A percentile compares a stretch with the other conserved stretches of the same genome.
Evolutionary conservation across 1,139 yeast species (phyloP).

Genomic region (Hansenula anomala): DNA sequence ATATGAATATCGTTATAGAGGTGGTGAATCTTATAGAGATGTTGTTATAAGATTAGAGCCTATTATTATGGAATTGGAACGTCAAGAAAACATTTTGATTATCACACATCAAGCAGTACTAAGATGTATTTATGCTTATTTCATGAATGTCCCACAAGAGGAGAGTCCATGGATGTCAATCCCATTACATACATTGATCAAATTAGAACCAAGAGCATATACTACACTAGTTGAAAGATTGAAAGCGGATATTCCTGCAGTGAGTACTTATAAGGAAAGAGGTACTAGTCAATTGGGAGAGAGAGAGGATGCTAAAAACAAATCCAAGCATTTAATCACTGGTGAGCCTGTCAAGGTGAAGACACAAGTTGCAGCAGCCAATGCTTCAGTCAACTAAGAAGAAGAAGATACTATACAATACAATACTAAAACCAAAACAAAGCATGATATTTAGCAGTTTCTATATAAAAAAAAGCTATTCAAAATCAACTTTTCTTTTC

Average conservation of each 20-base stretch:
- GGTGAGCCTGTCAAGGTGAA: slow-evolving; percentile 24
- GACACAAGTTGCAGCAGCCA: background rate
- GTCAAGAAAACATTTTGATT: slow-evolving; percentile 92
- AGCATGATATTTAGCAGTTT: too few relatives aligned
- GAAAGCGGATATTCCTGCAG: slow-evolving; percentile 96
- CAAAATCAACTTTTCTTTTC: too few relatives aligned
- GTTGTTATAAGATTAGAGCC: slow-evolving; percentile 94
- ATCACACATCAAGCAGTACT: slow-evolving; percentile 98
- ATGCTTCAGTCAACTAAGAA: background rate
- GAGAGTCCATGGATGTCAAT: slow-evolving; percentile 99
- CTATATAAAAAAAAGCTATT: too few relatives aligned
- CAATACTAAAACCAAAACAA: too few relatives aligned
- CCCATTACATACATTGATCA: slow-evolving; percentile 90
- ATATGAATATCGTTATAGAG: slow-evolving; percentile 91
- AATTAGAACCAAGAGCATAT: slow-evolving; percentile 91
- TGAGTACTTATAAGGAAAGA: slow-evolving; percentile 90
- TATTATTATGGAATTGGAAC: slow-evolving; percentile 94
- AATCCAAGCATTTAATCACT: slow-evolving; percentile 27
- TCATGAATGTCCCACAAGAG: slow-evolving; percentile 97
- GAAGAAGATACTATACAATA: too few relatives aligned
- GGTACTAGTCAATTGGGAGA: slow-evolving; percentile 84
- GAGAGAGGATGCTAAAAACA: slow-evolving; percentile 22
- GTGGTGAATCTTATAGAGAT: slow-evolving; percentile 96
- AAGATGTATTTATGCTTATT: slow-evolving; percentile 94
- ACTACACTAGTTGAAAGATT: slow-evolving; percentile 83